Percentiles rank a stretch among this genome's conserved stretches.
Evolutionary conservation across 306 rosid species (phyloP).

Genomic region (Trichosanthes truncata): DNA sequence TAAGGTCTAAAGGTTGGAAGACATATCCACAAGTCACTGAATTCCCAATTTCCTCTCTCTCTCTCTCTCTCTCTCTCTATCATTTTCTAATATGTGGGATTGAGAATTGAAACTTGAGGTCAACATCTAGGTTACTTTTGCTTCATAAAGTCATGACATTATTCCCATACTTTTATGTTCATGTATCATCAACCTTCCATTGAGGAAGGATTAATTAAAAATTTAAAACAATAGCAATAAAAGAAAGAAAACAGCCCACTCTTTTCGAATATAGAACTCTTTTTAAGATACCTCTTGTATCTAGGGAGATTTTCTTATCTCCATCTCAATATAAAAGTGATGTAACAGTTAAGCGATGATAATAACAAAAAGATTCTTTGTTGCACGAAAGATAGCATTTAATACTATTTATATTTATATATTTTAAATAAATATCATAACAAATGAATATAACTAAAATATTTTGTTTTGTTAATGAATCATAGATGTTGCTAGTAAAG

Average conservation of each 20-base stretch:
- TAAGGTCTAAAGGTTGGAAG: conserved; percentile 53
- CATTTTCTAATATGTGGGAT: conserved; percentile 4
- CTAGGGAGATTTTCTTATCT: background rate
- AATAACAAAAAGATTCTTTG: background rate
- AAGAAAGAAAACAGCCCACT: background rate
- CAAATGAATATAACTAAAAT: background rate
- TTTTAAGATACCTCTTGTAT: background rate
- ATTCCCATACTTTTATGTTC: conserved; percentile 29
- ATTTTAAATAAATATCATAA: background rate
- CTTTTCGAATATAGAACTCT: background rate
- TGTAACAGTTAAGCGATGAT: background rate
- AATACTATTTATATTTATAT: background rate
- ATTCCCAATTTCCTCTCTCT: background rate
- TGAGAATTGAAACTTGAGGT: conserved; percentile 23
- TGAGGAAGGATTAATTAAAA: background rate
- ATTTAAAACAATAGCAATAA: background rate
- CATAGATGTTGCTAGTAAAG: no score
- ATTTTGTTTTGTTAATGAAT: background rate
- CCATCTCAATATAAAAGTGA: background rate
- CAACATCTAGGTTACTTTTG: conserved; percentile 51
- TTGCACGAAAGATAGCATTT: background rate
- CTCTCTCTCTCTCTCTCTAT: conserved; percentile 1
- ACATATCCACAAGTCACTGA: conserved; percentile 53
- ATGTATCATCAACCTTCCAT: background rate
- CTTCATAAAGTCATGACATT: conserved; percentile 58